Base-by-base conservation (phyloP, 352 stramenopile species). In the Globisporangium megalacanthum region DNA sequence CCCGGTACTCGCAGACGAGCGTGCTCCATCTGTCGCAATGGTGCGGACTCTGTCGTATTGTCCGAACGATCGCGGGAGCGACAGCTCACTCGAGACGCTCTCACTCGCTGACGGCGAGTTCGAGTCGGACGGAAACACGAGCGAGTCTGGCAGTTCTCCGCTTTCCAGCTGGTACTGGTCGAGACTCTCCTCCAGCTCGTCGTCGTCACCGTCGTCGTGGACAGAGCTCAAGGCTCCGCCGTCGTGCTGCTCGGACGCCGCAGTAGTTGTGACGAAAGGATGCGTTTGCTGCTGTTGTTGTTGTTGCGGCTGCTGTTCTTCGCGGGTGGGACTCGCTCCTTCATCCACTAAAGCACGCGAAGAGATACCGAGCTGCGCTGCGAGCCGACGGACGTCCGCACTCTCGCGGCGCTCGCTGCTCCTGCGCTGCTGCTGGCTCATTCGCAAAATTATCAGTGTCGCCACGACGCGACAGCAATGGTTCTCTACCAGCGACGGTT, bases 81-180 rank as follows among this genome's bases (percentile, higher is more conserved):
- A 90, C 47, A 90, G 65, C 17, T 90, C 80, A 55, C 80, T 90
- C 31, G 79, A 89, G 39, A 80, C 57, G 15, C 77, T 83, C 66
- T 90, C 79, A 58, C 70, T 87, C 5, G 77, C 79, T 36, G 70
- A 79, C 49, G 50, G 37, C 47, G 65, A 64, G 39, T 76, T 68
- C 6, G 79, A 89, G 61, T 81, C 70, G 1, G 69, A 77, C 37
- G 66, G 61, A 9, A 75, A 29, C 25, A 59, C 69, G 41, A 79
- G 53, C 47, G 67, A 76, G 15, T 58, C 58, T 15, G 50, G 50
- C 19, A 58, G 51, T n/a, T 64, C 51, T 1, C 39, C 11, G n/a
- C 46, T 58, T 33, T 58, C 52, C 31, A 53, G 42, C 15, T 58
- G 42, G 50, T 50, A 58, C 42, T 58, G 52, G 45, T 64, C 58